A percentile compares a stretch with the other conserved stretches of the same genome.
phyloP scores from a whole-genome alignment of 768 basidiomycete genomes.

The Suillus cothurnatus region DNA sequence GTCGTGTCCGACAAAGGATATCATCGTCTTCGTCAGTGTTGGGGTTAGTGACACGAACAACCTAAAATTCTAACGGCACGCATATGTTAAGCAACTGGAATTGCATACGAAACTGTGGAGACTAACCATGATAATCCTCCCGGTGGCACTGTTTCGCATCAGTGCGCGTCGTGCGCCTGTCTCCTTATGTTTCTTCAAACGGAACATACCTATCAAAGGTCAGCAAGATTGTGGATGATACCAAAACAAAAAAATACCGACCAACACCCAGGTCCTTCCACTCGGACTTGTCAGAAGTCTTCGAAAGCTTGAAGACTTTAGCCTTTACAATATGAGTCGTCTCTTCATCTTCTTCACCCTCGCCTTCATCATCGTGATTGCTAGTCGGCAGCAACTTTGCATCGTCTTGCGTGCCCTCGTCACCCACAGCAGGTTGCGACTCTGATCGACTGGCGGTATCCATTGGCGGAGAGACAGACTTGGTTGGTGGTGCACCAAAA shows the following conservation, averaged over 20 bases:
- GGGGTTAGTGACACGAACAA: constrained; percentile 61
- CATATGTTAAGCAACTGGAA: neutral
- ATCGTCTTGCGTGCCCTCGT: constrained; percentile 21
- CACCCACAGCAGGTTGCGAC: constrained; percentile 35
- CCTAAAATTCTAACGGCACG: constrained; percentile 66
- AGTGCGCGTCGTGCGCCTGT: constrained; percentile 60
- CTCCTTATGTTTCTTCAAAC: constrained; percentile 75
- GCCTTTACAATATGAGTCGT: constrained; percentile 58
- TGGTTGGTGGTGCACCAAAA: constrained; percentile 25
- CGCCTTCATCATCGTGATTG: constrained; percentile 70
- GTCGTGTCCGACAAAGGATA: constrained; percentile 75
- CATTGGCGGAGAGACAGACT: constrained; percentile 25
- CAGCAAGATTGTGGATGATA: neutral
- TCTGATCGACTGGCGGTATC: constrained; percentile 27
- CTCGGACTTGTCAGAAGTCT: constrained; percentile 45
- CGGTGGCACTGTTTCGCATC: constrained; percentile 72
- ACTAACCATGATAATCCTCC: constrained; percentile 74
- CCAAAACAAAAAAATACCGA: constrained; percentile 34
- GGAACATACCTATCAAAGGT: constrained; percentile 53
- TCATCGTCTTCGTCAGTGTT: constrained; percentile 48
- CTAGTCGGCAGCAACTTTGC: constrained; percentile 23
- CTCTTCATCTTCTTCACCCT: constrained; percentile 81
- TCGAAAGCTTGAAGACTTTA: constrained; percentile 64
- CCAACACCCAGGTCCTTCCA: constrained; percentile 76
- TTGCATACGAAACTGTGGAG: neutral